Percentiles rank a stretch among this genome's conserved stretches.
These are phyloP conservation scores for Lactuca saligna DNA, from an alignment of 129 eudicot species.

Conservation along the genomic window DNA sequence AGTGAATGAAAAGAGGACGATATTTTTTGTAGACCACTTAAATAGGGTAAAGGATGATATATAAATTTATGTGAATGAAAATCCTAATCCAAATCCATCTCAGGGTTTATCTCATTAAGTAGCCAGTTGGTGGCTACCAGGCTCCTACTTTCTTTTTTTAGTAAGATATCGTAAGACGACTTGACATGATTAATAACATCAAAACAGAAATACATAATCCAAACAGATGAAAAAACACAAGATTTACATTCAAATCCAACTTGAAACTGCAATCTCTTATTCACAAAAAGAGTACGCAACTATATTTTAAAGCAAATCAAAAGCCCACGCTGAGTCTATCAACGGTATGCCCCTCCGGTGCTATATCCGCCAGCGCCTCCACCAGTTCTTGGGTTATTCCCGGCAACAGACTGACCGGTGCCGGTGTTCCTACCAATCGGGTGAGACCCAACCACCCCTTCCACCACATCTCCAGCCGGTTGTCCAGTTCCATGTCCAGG, in stretches of 20 bases:
- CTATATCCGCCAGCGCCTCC: slow-evolving; percentile 44
- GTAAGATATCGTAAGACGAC: too few species aligned
- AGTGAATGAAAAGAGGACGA: too few species aligned
- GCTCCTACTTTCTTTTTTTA: too few species aligned
- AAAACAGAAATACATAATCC: background rate
- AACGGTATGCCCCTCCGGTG: slow-evolving; percentile 58
- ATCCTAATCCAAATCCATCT: too few species aligned
- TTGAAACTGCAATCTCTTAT: background rate
- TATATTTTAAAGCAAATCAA: slow-evolving; percentile 4
- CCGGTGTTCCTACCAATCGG: slow-evolving; percentile 60
- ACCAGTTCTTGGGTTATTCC: slow-evolving; percentile 48
- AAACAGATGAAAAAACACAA: background rate
- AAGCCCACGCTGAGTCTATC: background rate
- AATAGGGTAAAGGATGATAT: too few species aligned
- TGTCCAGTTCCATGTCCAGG: slow-evolving; percentile 83
- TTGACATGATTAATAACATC: too few species aligned
- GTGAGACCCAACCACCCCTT: slow-evolving; percentile 57
- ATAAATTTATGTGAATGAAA: too few species aligned
- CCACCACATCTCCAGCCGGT: slow-evolving; percentile 63
- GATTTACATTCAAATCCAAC: background rate
- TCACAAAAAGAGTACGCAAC: background rate
- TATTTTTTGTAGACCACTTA: too few species aligned
- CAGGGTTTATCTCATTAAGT: too few species aligned
- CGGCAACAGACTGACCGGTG: slow-evolving; percentile 45
- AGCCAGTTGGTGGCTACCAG: too few species aligned